Conservation (phyloP, 1,284 basidiomycete species). For the Laetiporus sulphureus region DNA sequence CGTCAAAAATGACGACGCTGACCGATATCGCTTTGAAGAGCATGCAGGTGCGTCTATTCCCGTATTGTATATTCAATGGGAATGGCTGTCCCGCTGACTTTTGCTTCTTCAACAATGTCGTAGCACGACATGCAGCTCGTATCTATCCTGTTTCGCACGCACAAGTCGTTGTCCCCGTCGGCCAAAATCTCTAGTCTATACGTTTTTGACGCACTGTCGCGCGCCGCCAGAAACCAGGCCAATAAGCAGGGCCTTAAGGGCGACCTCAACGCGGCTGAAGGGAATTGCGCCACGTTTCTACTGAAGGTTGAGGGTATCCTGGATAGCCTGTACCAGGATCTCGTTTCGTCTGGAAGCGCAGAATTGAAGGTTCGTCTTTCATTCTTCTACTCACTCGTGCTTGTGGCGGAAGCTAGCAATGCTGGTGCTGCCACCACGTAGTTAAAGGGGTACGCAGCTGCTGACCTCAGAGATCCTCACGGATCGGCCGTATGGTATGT, state of each 20-base stretch:
- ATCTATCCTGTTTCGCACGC: constrained; percentile 77
- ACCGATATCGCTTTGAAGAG: constrained; percentile 68
- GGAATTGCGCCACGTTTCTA: constrained; percentile 77
- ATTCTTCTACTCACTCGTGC: no score
- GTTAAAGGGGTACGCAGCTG: no score
- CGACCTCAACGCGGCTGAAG: constrained; percentile 48
- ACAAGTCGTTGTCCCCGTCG: constrained; percentile 62
- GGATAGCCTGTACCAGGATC: constrained; percentile 78
- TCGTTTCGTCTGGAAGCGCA: constrained; percentile 50
- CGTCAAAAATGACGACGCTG: constrained; percentile 73
- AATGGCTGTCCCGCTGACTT: no score
- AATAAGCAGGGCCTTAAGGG: constrained; percentile 58
- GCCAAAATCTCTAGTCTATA: constrained; percentile 83
- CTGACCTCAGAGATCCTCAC: no score
- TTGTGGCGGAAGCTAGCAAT: no score
- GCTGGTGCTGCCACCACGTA: no score
- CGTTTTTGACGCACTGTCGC: constrained; percentile 83
- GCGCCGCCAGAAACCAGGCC: constrained; percentile 67
- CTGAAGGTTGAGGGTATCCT: constrained; percentile 82
- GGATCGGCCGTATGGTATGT: background rate
- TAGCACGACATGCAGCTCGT: constrained; percentile 83
- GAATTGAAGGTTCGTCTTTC: constrained; percentile 78
- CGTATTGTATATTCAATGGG: background rate
- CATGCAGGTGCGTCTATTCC: constrained; percentile 52
- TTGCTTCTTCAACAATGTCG: background rate